These are phyloP conservation scores for Penicillium sp. DNA, from an alignment of 2,329 filamentous ascomycete species.

Conservation along the genomic window DNA sequence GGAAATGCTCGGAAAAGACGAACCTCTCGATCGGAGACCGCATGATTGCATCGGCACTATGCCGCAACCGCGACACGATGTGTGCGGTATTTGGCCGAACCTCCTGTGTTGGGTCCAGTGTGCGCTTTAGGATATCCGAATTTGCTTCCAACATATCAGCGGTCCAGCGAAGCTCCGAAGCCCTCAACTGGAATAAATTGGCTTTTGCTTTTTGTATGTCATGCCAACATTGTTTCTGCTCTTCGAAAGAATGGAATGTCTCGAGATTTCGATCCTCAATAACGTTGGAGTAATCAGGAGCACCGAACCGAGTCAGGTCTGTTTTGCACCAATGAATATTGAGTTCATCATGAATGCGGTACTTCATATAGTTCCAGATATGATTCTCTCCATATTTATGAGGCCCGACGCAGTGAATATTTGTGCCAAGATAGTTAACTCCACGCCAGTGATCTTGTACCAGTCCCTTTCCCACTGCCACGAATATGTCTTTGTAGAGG, in stretches of 20 bases:
- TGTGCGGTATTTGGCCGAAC: constrained; percentile 17
- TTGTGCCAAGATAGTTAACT: neutral
- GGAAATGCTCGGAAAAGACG: constrained; percentile 3
- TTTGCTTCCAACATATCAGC: constrained; percentile 23
- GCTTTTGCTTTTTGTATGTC: constrained; percentile 10
- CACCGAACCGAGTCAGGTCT: neutral
- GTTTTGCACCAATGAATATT: neutral
- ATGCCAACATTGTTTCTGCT: constrained; percentile 3
- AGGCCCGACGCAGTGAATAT: neutral
- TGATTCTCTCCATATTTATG: neutral
- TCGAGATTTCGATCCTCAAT: neutral
- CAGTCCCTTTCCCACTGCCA: neutral
- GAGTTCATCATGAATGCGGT: neutral
- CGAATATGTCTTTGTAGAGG: neutral
- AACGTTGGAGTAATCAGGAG: neutral
- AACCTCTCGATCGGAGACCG: neutral
- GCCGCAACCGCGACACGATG: constrained; percentile 8
- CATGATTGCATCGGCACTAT: neutral
- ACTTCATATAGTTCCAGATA: neutral
- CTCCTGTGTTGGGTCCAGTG: constrained; percentile 17
- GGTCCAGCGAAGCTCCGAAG: constrained; percentile 12
- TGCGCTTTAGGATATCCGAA: constrained; percentile 23
- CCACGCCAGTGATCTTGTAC: neutral
- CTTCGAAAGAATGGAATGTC: neutral
- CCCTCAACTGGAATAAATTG: neutral